Conservation (phyloP, 1,284 basidiomycete species). For the Boletus semigastroideus region DNA sequence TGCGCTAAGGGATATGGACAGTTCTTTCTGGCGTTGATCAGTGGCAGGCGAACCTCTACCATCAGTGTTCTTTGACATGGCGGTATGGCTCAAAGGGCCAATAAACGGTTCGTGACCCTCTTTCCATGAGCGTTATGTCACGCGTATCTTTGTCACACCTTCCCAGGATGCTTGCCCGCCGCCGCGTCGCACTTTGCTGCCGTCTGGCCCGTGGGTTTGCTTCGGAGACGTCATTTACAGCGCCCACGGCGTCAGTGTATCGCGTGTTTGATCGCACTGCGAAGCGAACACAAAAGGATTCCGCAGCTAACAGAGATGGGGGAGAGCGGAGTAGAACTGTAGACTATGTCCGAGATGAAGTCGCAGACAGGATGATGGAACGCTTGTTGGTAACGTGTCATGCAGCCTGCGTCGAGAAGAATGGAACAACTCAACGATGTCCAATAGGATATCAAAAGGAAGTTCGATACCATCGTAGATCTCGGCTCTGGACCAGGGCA, state of each 20-base stretch:
- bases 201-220: conserved; percentile 37
- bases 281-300: conserved; percentile 83
- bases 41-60: not conserved
- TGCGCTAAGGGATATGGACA: conserved; percentile 21
- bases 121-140: conserved; percentile 15
- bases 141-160: conserved; percentile 15
- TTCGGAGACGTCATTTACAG: conserved; percentile 36
- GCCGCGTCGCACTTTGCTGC: not conserved
- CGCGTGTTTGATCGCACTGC: conserved; percentile 86
- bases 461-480: conserved; percentile 82
- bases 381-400: conserved; percentile 64
- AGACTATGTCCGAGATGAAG: conserved; percentile 91
- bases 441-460: conserved; percentile 85
- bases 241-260: conserved; percentile 55
- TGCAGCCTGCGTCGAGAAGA: not conserved
- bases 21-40: conserved; percentile 10
- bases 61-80: conserved; percentile 24
- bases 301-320: conserved; percentile 60
- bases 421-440: conserved; percentile 3
- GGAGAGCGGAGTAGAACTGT: conserved; percentile 71
- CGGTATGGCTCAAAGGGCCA: not conserved
- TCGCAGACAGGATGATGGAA: conserved; percentile 90
- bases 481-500: conserved; percentile 95
- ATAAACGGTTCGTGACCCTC: conserved; percentile 2
- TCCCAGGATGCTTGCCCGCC: conserved; percentile 16